Base-by-base conservation (phyloP, 208 protist species). In the Leishmania major region DNA sequence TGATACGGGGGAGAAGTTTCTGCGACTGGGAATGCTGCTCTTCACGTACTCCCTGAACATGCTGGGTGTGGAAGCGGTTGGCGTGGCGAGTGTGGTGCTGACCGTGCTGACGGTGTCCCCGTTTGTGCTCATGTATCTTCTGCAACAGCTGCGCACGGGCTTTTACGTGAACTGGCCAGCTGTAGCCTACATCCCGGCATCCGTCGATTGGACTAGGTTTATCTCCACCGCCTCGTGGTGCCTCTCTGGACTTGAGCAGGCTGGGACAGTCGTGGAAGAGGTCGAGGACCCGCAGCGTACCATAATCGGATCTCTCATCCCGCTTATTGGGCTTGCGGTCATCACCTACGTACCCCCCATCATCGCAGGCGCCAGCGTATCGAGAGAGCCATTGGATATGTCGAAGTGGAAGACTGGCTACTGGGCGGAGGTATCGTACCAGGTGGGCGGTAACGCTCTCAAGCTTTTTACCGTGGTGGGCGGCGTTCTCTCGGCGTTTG, bases 161-260 rank as follows among this genome's bases (percentile, higher is more conserved):
- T 93, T 95, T 69, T 95, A 95, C 79, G 72, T 95, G 8, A 95
- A 96, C 85, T 94, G 91, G 93, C 80, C 84, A 3, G 91, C 90
- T 3, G 88, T 96, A 47, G 86, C 85, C 66, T 91, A 78, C 72
- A 89, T 96, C 17, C 93, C 93, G 2, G 35, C 55, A 47, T 84
- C 75, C 28, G 88, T 96, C 55, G 73, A 94, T 69, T 96, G 91
- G 92, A 49, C 90, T 31, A 90, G 84, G 17, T 96, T 95, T 76
- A 81, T 96, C 70, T 85, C 92, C 51, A 96, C 93, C 11, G 91
- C 90, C 35, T 96, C 93, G 53, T 96, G 93, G 93, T 95, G 94
- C 71, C 84, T 96, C 10, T 96, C 92, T 49, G 93, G 93, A 0
- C 71, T 96, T 7, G 93, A 96, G 84, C 93, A 96, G 80, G 93